Evolutionary conservation across 2,329 filamentous ascomycete species (phyloP).

Genomic region (Zalaria obscura): DNA sequence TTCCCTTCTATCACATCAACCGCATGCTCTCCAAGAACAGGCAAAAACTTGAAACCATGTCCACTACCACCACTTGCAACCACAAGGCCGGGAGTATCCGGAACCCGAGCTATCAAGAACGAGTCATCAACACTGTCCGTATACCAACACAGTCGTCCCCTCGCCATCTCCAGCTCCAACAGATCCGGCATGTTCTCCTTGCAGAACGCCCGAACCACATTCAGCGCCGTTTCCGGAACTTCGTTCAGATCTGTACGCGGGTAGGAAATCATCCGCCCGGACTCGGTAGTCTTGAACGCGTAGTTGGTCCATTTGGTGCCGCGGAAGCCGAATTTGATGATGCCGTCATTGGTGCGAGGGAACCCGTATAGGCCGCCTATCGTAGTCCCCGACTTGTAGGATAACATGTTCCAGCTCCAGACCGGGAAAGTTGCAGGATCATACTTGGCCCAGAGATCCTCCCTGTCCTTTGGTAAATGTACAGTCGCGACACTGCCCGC

Average conservation of each 20-base stretch:
- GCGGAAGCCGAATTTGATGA: constrained; percentile 13
- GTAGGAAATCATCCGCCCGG: constrained; percentile 8
- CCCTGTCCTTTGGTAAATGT: constrained; percentile 24
- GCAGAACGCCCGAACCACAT: constrained; percentile 9
- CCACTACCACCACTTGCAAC: constrained; percentile 17
- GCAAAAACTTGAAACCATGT: constrained; percentile 19
- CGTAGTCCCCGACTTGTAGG: constrained; percentile 1
- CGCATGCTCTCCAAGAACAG: constrained; percentile 15
- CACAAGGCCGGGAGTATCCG: constrained; percentile 8
- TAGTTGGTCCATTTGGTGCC: constrained; percentile 15
- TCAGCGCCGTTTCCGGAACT: constrained; percentile 12
- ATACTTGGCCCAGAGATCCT: constrained; percentile 26
- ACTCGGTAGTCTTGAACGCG: constrained; percentile 1
- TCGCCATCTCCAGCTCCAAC: constrained; percentile 7
- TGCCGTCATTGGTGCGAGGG: constrained; percentile 11
- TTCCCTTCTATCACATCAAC: constrained; percentile 12
- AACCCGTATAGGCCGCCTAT: constrained; percentile 12
- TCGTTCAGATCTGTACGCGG: constrained; percentile 8
- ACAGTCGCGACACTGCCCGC: constrained; percentile 31
- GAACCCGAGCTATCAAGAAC: constrained; percentile 7
- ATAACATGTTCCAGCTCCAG: constrained; percentile 19
- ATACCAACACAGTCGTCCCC: constrained; percentile 8
- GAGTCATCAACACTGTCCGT: constrained; percentile 8
- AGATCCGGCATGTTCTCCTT: constrained; percentile 10
- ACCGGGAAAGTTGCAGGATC: constrained; percentile 31